Base-by-base conservation (phyloP, 2,329 filamentous ascomycete genomes). In the Aspergillus piperis region DNA sequence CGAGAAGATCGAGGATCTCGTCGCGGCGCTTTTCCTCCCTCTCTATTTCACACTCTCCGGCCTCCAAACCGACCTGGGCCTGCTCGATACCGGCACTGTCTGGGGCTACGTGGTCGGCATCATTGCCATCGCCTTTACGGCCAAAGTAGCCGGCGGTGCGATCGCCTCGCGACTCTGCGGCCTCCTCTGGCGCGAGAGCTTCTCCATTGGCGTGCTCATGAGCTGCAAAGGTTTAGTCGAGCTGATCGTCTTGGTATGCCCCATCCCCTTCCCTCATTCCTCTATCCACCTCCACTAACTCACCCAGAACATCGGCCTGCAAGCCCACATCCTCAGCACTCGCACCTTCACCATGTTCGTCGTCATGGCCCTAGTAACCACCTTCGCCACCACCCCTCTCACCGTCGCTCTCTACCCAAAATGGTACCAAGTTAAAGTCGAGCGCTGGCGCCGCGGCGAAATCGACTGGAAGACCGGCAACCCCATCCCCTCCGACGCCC, bases 151-250 rank as follows among this genome's bases (percentile, higher is more conserved):
- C 11, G 94, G 93, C 44, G 92, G 91, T 17, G 88, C 91, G 0
- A 60, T 96, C 1, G 92, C 93, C 7, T 92, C 94, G 0, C 85
- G 87, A 38, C 71, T 86, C 3, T 91, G 87, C 68, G 92, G 90
- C 25, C 81, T 97, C 54, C 84, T 96, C 1, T 98, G 94, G 94
- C 86, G 93, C 61, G 94, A 98, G 74, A 93, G 90, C 59, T 85
- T 96, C 32, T 87, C 91, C 1, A 95, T 98, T 66, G 94, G 94
- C 13, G 87, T 89, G 15, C 78, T 97, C 69, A 98, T 98, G 94
- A 96, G 91, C 77, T 98, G 94, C 77, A 98, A 98, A 76, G 94
- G 94, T 69, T 82, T 98, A 8, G 93, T 97, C 0, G 93, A 97
- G 75, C 80, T 98, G 55, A 97, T 98, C 73, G 93, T 97, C n/a